Base-by-base conservation (phyloP, 495 filamentous ascomycete species). In the Daldinia bambusicola region DNA sequence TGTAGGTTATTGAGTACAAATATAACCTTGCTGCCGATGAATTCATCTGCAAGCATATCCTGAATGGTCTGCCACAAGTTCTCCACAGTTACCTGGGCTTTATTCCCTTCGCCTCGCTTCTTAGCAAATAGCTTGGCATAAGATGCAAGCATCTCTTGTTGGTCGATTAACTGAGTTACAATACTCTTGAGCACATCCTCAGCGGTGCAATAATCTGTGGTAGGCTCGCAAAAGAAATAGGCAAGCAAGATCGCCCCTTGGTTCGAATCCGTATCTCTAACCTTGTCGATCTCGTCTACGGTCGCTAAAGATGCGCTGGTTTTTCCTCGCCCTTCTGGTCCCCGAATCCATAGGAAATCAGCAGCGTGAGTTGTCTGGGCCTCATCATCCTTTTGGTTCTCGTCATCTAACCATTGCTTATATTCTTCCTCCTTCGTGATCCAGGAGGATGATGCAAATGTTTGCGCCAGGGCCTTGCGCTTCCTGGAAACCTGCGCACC, bases 1-100 rank as follows among this genome's bases (percentile, higher is more conserved):
- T 82, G 79, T 2, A 82, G 51, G 55, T 81, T 81, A 61, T 79
- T 78, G 31, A 82, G 61, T 2, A 82, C 71, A 45, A 81, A 77
- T 43, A 80, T 78, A 32, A 81, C 76, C 55, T 75, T 75, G 31
- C 61, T 73, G 1, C 74, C 78, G 22, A 77, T 75, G 18, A 72
- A 75, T 6, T 76, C 71, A 22, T 80, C 78, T n/a, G 63, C 66
- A 43, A 80, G 76, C 65, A 79, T 79, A 32, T 77, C 77, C 64
- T 75, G 74, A 41, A 80, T 72, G 8, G 68, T 65, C 40, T 77
- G 76, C 77, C 78, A 80, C n/a, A 80, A 31, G 26, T 80, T 79
- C 43, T 80, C 77, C 14, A 80, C 71, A 6, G 72, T 75, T 7
- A 71, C 55, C 53, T 67, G 64, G 7, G 70, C 40, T 16, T 70